A percentile compares a stretch with the other conserved stretches of the same genome.
These are phyloP conservation scores for Mesotaenium endlicherianum DNA, from an alignment of 139 green algal genomes.

Conservation along the genomic window DNA sequence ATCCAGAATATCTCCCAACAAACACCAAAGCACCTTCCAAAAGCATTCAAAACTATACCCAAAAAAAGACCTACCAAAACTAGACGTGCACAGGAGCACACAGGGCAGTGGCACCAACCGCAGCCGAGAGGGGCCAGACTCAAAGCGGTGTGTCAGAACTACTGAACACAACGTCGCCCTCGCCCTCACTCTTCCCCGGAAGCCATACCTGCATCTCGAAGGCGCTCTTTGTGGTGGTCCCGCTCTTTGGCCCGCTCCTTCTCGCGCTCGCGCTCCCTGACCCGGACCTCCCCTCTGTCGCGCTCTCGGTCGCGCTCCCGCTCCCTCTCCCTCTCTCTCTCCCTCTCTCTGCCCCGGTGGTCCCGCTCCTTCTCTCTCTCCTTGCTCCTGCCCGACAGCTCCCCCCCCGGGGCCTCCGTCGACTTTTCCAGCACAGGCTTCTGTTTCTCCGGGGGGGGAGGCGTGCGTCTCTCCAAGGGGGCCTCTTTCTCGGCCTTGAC, in stretches of 20 bases:
- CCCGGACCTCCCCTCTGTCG: background rate
- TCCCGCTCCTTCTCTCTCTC: conserved; percentile 34
- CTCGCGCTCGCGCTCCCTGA: conserved; percentile 21
- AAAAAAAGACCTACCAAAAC: too few relatives aligned
- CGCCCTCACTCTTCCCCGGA: too few relatives aligned
- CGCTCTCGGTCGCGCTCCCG: background rate
- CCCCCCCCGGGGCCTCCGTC: background rate
- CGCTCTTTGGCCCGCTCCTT: background rate
- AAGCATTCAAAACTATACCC: too few relatives aligned
- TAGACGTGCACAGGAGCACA: too few relatives aligned
- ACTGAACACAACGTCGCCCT: too few relatives aligned
- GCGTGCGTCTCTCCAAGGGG: too few relatives aligned
- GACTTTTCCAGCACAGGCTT: background rate
- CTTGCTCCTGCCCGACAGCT: background rate
- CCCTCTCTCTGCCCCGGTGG: background rate
- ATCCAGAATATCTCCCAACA: too few relatives aligned
- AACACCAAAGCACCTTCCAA: too few relatives aligned
- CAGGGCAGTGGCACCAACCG: too few relatives aligned
- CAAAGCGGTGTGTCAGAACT: background rate
- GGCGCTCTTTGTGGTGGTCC: background rate
- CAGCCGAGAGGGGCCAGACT: background rate
- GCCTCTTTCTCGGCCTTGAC: background rate
- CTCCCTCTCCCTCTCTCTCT: conserved; percentile 9
- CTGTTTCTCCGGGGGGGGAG: too few relatives aligned
- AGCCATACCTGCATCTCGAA: too few relatives aligned